Conservation (phyloP, 306 rosid genomes). For the Amphicarpaea edgeworthii region DNA sequence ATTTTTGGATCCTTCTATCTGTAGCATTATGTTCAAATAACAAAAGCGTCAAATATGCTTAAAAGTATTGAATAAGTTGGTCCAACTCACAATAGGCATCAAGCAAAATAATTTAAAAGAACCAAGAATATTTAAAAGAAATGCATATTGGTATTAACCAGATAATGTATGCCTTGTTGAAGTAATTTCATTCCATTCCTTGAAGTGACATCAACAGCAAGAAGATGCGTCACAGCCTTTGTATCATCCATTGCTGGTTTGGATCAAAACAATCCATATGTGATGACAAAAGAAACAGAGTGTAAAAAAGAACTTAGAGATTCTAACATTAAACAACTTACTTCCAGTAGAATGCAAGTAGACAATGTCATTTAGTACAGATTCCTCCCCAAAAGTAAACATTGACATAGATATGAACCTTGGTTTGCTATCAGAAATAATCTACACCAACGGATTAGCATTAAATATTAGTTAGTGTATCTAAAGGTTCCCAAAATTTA, state of each 20-base stretch:
- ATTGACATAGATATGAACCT: conserved; percentile 68
- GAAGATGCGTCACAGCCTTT: conserved; percentile 93
- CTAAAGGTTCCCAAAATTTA: conserved; percentile 9
- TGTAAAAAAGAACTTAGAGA: conserved; percentile 32
- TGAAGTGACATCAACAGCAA: conserved; percentile 74
- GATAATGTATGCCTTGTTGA: conserved; percentile 77
- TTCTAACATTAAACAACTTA: conserved; percentile 58
- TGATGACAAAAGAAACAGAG: conserved; percentile 43
- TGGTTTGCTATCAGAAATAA: conserved; percentile 80
- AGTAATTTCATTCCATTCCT: conserved; percentile 78
- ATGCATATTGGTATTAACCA: conserved; percentile 55
- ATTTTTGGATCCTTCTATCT: conserved; percentile 74
- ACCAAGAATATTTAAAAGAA: too few species aligned
- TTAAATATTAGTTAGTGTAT: conserved; percentile 31
- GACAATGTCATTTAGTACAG: conserved; percentile 59
- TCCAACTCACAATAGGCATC: conserved; percentile 14
- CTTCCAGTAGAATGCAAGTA: conserved; percentile 90
- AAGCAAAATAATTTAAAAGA: too few species aligned
- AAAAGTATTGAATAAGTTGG: conserved; percentile 9
- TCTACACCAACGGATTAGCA: conserved; percentile 54
- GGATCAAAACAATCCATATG: conserved; percentile 44
- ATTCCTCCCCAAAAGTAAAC: conserved; percentile 66
- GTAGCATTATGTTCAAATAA: conserved; percentile 44
- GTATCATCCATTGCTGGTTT: conserved; percentile 78
- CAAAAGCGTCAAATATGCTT: too few species aligned